Evolutionary conservation across 2,329 filamentous ascomycete genomes (phyloP), one percentile per base, ranked within the genome.

Genomic region (Fusarium proliferatum): DNA sequence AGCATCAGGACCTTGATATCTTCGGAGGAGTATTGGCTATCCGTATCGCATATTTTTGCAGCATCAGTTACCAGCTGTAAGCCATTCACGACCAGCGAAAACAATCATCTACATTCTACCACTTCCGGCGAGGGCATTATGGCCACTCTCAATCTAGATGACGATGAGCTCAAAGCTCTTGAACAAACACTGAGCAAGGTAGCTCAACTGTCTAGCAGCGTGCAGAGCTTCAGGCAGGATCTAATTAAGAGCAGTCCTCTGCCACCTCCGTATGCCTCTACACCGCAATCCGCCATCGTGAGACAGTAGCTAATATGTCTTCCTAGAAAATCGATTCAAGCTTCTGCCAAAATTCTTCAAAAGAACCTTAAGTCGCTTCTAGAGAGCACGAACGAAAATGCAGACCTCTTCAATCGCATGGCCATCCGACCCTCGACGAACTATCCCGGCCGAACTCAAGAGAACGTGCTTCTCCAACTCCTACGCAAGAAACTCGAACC

Each of bases 401-500:
- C 88, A 45, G 88, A 91, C 46, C 87, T 94, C 51, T 90, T 97
- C 70, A 87, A 87, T 64, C 89, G 90, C 61, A 87, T 94, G 58
- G 92, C 93, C 72, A 89, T 93, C 28, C 94, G 93, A 79, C 94
- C 94, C 0, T 90, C 91, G 17, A 93, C 94, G 5, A 91, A 91
- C 80, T 96, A 89, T 82, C 94, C 90, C 9, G 92, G 90, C 42
- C 91, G 88, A 75, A 91, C 88, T 9, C 90, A 94, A 67, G 90
- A 93, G 80, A 83, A 81, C 55, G 86, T 94, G 8, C 86, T 96
- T 3, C 86, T 89, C 33, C 89, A 92, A 76, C 86, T 97, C 5
- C 85, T 97, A 38, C 91, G 94, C 43, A 97, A 96, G 83, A 96
- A 96, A 80, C 87, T 95, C 55, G 94, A 96, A 74, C 93, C 94